A percentile compares a stretch with the other conserved stretches of the same genome.
Evolutionary conservation across 176 grass and related monocot species (phyloP).

Genomic region (Rhynchospora tenuis): DNA sequence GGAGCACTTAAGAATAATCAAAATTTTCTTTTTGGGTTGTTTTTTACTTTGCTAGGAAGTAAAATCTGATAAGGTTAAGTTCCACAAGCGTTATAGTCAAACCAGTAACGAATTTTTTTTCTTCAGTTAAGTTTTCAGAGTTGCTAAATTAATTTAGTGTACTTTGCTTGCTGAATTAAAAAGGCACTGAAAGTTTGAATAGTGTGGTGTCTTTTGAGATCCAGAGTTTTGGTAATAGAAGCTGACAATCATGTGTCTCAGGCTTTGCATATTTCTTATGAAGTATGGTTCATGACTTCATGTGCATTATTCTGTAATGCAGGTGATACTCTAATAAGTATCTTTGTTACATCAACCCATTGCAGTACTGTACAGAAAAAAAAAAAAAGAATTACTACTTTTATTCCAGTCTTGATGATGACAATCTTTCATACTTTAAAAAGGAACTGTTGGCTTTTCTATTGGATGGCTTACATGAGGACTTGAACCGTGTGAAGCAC

Average conservation of each 20-base stretch:
- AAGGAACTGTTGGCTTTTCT: constrained; percentile 96
- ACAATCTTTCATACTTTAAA: constrained; percentile 17
- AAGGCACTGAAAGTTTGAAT: background rate
- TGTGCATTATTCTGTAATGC: constrained; percentile 2
- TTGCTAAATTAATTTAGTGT: constrained; percentile 8
- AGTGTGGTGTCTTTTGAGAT: background rate
- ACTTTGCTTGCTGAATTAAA: background rate
- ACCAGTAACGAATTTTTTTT: background rate
- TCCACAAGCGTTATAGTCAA: background rate
- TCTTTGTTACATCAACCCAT: background rate
- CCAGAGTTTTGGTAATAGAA: background rate
- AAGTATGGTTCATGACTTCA: background rate
- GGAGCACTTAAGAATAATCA: background rate
- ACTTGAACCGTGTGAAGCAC: constrained; percentile 97
- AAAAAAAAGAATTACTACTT: background rate
- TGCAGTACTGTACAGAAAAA: background rate
- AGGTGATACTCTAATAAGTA: background rate
- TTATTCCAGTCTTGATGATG: constrained; percentile 10
- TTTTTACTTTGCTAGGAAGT: background rate
- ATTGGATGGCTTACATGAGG: constrained; percentile 96
- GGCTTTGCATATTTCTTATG: background rate
- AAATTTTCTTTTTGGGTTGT: background rate
- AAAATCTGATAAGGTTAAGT: background rate
- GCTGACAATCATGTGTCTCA: background rate
- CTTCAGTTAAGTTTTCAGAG: background rate